Evolutionary conservation across 192 early-diverging fungal species (phyloP), one percentile per base, ranked within the genome.

Genomic region (Lunasporangiospora selenospora): DNA sequence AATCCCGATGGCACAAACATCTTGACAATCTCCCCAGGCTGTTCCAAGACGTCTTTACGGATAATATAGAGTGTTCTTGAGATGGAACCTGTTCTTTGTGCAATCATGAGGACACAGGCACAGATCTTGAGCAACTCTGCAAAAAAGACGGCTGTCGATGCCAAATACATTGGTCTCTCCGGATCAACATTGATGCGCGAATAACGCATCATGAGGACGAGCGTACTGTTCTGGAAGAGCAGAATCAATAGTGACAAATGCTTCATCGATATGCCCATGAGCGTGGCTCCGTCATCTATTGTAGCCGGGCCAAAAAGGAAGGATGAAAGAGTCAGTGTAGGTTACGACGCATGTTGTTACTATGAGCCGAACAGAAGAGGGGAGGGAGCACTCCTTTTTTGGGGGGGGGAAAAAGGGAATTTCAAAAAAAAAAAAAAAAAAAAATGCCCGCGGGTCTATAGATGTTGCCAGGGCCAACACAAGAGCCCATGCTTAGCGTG

Each of bases 141-240:
- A 43, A 93, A 79, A 50, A 96, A 89, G 40, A 98, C 97, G 3
- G 97, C 97, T 1, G 95, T 97, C 10, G 95, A 94, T 4, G 93
- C 81, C 51, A 93, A 82, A 77, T 95, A 98, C 67, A 78, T 80
- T n/a, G 83, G 84, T 42, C 81, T 78, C 23, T 79, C 84, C 4
- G 81, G 80, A 44, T 80, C 76, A 30, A 81, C 77, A 44, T 78
- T 71, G 44, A 86, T 81, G 18, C 93, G 85, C 26, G 94, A 94
- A 76, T 95, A 97, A 45, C 91, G 87, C 93, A 98, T 94, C 59
- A 97, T 86, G 63, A 98, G 76, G 8, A 95, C 93, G 24, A 92
- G 75, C 13, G 87, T 82, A 55, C 90, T 90, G 78, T 96, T 95
- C 64, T 98, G 96, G 41, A 98, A 85, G 12, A 94, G 89, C 21